Conservation (phyloP, 2,329 filamentous ascomycete species). For the Clonostachys byssicola region DNA sequence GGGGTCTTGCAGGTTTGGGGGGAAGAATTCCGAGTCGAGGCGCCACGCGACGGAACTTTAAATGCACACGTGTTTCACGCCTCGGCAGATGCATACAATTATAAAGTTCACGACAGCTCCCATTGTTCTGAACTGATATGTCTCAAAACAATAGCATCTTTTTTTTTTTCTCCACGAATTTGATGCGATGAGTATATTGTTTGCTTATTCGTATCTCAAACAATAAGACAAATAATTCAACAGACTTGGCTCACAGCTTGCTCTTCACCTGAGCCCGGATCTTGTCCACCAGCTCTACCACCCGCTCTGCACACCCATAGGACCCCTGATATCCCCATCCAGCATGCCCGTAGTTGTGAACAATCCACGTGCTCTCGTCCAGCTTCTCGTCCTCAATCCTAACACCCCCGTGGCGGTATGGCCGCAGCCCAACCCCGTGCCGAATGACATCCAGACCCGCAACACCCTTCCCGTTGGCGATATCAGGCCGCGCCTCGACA, state of each 20-base stretch:
- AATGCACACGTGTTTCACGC: background rate
- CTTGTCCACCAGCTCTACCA: conserved; percentile 63
- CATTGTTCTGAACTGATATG: too few relatives aligned
- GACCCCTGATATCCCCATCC: conserved; percentile 71
- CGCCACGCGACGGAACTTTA: too few relatives aligned
- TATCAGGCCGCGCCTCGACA: conserved; percentile 57
- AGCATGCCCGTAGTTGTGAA: conserved; percentile 78
- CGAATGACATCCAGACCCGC: conserved; percentile 71
- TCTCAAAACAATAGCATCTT: too few relatives aligned
- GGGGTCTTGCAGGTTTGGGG: conserved; percentile 1
- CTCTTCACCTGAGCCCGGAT: conserved; percentile 32
- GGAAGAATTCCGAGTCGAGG: background rate
- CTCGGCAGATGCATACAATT: conserved; percentile 1
- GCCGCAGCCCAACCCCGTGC: conserved; percentile 79
- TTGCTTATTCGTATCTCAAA: too few relatives aligned
- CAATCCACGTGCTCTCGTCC: conserved; percentile 57
- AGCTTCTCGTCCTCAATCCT: conserved; percentile 59
- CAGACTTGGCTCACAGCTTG: conserved; percentile 10
- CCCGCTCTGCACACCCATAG: conserved; percentile 67
- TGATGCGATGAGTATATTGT: too few relatives aligned
- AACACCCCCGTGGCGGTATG: conserved; percentile 68
- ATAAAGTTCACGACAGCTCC: too few relatives aligned
- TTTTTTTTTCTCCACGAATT: too few relatives aligned
- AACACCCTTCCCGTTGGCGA: conserved; percentile 63
- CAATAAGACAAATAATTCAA: conserved; percentile 5